Base-by-base conservation (phyloP, 495 filamentous ascomycete genomes). In the Penicillium cinerascens region DNA sequence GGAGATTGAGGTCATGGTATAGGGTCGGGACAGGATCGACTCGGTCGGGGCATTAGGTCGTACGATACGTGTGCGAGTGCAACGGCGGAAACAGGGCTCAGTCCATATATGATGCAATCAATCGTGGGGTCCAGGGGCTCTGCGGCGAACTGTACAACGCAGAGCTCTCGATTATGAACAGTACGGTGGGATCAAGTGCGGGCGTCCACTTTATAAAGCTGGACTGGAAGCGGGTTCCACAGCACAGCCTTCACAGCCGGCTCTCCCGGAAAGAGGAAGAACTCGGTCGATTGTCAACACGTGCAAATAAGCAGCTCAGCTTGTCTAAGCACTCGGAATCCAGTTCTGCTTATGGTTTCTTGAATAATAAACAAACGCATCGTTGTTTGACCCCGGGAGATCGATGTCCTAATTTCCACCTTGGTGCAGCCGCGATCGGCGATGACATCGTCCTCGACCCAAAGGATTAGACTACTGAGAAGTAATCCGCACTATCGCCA, bases 201-300 rank as follows among this genome's bases (percentile, higher is more conserved):
- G 38, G 38, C 38, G 11, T 4, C 3, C 20, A 7, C 29, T 7
- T 49, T 27, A 39, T 49, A 49, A 46, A 11, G 36, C 5, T 38
- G 15, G n/a, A 7, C 50, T 44, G 54, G 27, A 61, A 60, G 51
- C 52, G 60, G 64, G 61, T 63, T 69, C 69, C 68, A 69, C 69
- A 44, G 57, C 68, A 70, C 67, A 71, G 68, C 67, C 70, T 64
- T 55, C 10, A 13, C 29, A 13, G 7, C 26, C 67, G 65, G 67
- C 54, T 58, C 37, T 22, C 17, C 58, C 70, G 70, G 68, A 49
- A 51, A 47, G 44, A 38, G 20, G 42, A 21, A 44, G 49, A 57
- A 48, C 26, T 45, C 46, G 35, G 52, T 36, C 44, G 44, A 44
- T 44, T 16, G 23, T 29, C 27, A 17, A 33, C n/a, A 39, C 37